phyloP scores from a whole-genome alignment of 176 grass and related monocot genomes.

The Themeda triandra region DNA sequence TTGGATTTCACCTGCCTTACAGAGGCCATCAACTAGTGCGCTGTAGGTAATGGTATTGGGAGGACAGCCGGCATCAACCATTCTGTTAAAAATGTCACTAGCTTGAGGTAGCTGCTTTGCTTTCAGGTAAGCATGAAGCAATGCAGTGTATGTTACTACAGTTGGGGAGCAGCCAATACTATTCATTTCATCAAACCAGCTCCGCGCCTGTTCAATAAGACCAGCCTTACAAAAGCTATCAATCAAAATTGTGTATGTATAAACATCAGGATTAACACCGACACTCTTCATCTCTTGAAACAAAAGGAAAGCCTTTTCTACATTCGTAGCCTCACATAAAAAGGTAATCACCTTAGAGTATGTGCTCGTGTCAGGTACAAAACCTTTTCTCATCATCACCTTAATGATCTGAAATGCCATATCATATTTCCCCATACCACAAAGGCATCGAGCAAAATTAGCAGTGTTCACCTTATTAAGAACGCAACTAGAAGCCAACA shows the following conservation, averaged over 20 bases:
- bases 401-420: constrained; percentile 90
- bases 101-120: constrained; percentile 59
- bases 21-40: constrained; percentile 90
- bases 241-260: constrained; percentile 94
- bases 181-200: constrained; percentile 83
- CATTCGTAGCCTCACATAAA: constrained; percentile 64
- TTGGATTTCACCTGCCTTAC: constrained; percentile 69
- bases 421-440: constrained; percentile 72
- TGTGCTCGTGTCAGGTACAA: constrained; percentile 81
- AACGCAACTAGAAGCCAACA: constrained; percentile 62
- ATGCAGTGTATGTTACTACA: constrained; percentile 87
- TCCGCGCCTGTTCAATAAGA: constrained; percentile 66
- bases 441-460: constrained; percentile 81
- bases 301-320: constrained; percentile 79
- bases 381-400: constrained; percentile 86
- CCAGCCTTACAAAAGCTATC: constrained; percentile 94
- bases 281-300: constrained; percentile 92
- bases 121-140: constrained; percentile 97
- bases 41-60: constrained; percentile 85
- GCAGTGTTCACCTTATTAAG: constrained; percentile 91
- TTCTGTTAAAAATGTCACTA: constrained; percentile 70
- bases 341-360: constrained; percentile 80
- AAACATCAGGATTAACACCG: constrained; percentile 79
- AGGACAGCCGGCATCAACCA: constrained; percentile 67
- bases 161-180: constrained; percentile 66